Evolutionary conservation across 352 stramenopile genomes (phyloP).

Genomic region (Phytophthora pisi): DNA sequence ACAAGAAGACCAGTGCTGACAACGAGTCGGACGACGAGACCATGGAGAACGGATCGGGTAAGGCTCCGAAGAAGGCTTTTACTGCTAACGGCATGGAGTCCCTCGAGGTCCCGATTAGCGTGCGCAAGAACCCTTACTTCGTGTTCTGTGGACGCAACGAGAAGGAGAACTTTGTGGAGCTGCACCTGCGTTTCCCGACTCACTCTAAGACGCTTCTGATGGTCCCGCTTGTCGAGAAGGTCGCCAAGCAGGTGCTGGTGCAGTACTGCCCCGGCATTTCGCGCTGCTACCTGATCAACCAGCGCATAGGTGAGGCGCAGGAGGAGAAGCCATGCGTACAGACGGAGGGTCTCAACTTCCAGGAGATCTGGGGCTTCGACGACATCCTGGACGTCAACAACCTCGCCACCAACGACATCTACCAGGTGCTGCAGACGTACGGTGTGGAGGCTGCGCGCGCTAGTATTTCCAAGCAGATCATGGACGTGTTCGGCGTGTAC

Average conservation of each 20-base stretch:
- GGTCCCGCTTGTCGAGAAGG: constrained; percentile 89
- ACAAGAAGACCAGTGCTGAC: constrained; percentile 10
- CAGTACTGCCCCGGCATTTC: constrained; percentile 89
- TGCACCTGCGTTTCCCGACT: constrained; percentile 88
- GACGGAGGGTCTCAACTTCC: constrained; percentile 98
- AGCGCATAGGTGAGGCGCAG: constrained; percentile 76
- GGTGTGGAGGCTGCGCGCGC: constrained; percentile 98
- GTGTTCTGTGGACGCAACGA: constrained; percentile 79
- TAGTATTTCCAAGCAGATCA: constrained; percentile 99
- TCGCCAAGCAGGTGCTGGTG: constrained; percentile 86
- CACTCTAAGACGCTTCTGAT: constrained; percentile 90
- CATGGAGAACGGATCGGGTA: constrained; percentile 39
- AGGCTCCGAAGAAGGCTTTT: constrained; percentile 46
- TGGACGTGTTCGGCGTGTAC: constrained; percentile 99
- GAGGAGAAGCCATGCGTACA: constrained; percentile 91
- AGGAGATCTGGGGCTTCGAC: constrained; percentile 96
- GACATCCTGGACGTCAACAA: constrained; percentile 95
- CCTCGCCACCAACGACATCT: constrained; percentile 99
- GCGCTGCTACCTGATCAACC: constrained; percentile 90
- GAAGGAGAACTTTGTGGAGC: constrained; percentile 84
- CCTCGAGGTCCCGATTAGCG: constrained; percentile 71
- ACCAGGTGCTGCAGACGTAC: constrained; percentile 95
- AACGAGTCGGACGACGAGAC: constrained; percentile 44
- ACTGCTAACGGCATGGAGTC: constrained; percentile 65
- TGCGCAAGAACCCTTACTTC: constrained; percentile 90